Base-by-base conservation (phyloP, 106 monocot genomes). In the Phalaenopsis aphrodite region DNA sequence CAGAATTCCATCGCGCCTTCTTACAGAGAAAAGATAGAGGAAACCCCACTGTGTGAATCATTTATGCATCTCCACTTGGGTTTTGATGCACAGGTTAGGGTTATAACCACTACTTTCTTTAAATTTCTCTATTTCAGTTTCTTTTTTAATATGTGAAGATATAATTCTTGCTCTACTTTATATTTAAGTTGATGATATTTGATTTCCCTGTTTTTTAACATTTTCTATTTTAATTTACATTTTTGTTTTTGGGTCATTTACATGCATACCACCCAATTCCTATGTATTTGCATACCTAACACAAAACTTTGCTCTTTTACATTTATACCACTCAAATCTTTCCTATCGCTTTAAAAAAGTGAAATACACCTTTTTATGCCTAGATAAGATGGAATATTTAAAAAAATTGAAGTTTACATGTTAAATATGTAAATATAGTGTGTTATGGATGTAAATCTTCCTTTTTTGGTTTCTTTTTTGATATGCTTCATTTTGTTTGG, bases 51-150 rank as follows among this genome's bases (percentile, higher is more conserved):
- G 67, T 97, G 96, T 80, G 92, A 94, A 43, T 97, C 96, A 36
- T 97, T 97, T 81, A 97, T 97, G 96, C 96, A 97, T 84, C 94
- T 97, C 47, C 96, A 97, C 82, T 87, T 97, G 80, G 96, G 92
- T 80, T 97, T 97, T 85, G 94, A 97, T 81, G 87, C 88, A 69
- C 58, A 84, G 86, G 96, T 94, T 14, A 81, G 52, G 2, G 3
- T 15, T 4, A 83, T 30, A 48, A 19, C 75, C 24, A 1, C 57
- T 42, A 55, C 24, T 48, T 71, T 30, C 30, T 38, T 71, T 21
- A 69, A 47, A 10, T 42, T 52, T 52, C 52, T 15, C 15, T 52
- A 48, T 48, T 48, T 48, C 48, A 48, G 48, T 9, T 7, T 48
- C 48, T 48, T 10, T 48, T 7, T 48, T 8, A 48, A 48, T 48